These are phyloP conservation scores for Macrophomina pseudophaseolina DNA, from an alignment of 2,329 filamentous ascomycete genomes.

Conservation along the genomic window DNA sequence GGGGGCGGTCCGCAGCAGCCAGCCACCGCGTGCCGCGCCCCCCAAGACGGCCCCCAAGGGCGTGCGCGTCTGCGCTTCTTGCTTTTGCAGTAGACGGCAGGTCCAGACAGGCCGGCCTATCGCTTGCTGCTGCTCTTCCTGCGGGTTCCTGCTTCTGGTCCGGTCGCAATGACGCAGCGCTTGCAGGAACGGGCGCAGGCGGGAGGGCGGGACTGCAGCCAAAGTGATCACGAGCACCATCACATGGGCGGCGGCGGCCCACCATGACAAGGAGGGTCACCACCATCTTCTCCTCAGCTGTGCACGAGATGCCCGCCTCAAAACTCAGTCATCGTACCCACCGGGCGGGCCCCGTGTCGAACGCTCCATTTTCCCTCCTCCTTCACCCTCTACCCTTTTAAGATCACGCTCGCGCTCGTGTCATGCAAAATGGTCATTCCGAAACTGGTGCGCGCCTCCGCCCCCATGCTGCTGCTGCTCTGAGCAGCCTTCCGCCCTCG, in stretches of 20 bases:
- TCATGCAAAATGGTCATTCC: conserved; percentile 24
- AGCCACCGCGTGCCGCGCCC: conserved; percentile 11
- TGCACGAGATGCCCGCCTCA: conserved; percentile 20
- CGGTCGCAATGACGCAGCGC: conserved; percentile 19
- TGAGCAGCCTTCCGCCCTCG: conserved; percentile 2
- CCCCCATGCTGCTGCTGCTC: conserved; percentile 13
- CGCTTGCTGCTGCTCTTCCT: conserved; percentile 10
- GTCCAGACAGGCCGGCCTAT: neutral
- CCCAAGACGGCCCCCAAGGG: neutral
- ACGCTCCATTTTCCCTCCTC: neutral
- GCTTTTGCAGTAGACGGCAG: neutral
- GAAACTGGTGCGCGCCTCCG: conserved; percentile 16
- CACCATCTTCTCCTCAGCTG: conserved; percentile 20
- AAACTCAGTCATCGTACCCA: conserved; percentile 21
- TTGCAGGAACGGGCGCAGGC: conserved; percentile 23
- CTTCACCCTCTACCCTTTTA: neutral
- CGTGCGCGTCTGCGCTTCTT: conserved; percentile 3
- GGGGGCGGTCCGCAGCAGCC: conserved; percentile 23
- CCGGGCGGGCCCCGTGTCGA: conserved; percentile 9
- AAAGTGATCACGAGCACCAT: conserved; percentile 23
- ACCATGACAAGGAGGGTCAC: conserved; percentile 17
- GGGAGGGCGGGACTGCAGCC: conserved; percentile 12
- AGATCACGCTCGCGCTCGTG: conserved; percentile 9
- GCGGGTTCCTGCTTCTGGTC: conserved; percentile 24
- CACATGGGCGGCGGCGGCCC: conserved; percentile 20